Base-by-base conservation (phyloP, 495 filamentous ascomycete species). In the Aspergillus baeticus region DNA sequence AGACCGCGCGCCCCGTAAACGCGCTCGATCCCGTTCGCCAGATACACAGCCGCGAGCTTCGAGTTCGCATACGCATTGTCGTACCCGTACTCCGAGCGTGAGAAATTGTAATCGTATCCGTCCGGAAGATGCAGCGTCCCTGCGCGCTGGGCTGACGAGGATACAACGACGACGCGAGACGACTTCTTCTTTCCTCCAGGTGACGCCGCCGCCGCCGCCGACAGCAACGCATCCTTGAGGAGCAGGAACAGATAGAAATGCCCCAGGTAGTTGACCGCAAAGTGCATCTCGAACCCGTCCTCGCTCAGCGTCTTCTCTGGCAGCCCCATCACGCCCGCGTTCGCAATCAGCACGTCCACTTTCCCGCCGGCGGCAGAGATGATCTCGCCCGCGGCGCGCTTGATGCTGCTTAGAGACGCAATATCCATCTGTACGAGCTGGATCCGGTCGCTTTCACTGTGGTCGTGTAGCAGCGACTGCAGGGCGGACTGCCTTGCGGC, bases 1-100 rank as follows among this genome's bases (percentile, higher is more conserved):
- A 80, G 57, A 5, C 72, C 71, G 8, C 62, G 57, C 1, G 46
- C 5, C 0, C 69, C 67, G 44, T 74, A 78, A 2, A 56, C 56
- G 26, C 8, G 26, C 26, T 29, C 26, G 26, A 29, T 29, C 8
- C 4, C 3, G 26, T 8, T 29, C 4, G 26, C 26, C 26, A 29
- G 3, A 8, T 29, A 29, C 4, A 29, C 26, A 8, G 26, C 3
- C 8, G 26, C 26, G 26, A 29, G 26, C 26, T 29, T 29, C 8
- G 26, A 3, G 26, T 8, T 3, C 4, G 26, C 3, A 8, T 29
- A 29, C 8, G 26, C 26, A 8, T 3, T 29, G 26, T 29, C 26
- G 26, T 29, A 29, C n/a, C n/a, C 8, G 26, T 29, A 8, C 26
- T 8, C n/a, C n/a, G n/a, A n/a, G 26, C 26, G 26, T 3, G 26